Evolutionary conservation across 495 filamentous ascomycete species (phyloP).

Genomic region (Cenococcum geophilum): DNA sequence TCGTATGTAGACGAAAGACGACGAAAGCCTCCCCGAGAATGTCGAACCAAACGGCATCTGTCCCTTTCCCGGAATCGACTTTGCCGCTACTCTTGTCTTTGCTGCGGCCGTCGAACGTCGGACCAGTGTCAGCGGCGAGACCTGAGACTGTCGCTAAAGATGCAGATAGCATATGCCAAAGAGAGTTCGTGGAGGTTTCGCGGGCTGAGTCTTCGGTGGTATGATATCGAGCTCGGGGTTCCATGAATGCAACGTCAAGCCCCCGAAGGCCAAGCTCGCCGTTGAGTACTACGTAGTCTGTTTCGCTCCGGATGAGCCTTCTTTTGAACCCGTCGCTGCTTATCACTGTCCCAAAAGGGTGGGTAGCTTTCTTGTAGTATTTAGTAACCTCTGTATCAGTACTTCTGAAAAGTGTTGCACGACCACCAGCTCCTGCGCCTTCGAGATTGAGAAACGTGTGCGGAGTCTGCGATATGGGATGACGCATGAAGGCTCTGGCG

Average conservation of each 20-base stretch:
- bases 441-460: slow-evolving; percentile 92
- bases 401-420: slow-evolving; percentile 77
- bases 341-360: slow-evolving; percentile 80
- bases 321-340: slow-evolving; percentile 75
- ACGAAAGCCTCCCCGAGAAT: slow-evolving; percentile 77
- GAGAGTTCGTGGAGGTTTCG: slow-evolving; percentile 56
- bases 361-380: slow-evolving; percentile 60
- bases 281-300: slow-evolving; percentile 83
- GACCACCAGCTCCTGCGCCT: slow-evolving; percentile 87
- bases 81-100: slow-evolving; percentile 51
- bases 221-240: slow-evolving; percentile 82
- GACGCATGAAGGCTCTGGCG: slow-evolving; percentile 75
- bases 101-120: slow-evolving; percentile 56
- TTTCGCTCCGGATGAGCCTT: slow-evolving; percentile 72
- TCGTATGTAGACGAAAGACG: slow-evolving; percentile 67
- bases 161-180: slow-evolving; percentile 92
- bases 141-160: slow-evolving; percentile 64
- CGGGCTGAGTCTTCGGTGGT: slow-evolving; percentile 80
- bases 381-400: slow-evolving; percentile 82
- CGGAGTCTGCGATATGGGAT: slow-evolving; percentile 68
- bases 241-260: slow-evolving; percentile 85
- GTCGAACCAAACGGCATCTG: slow-evolving; percentile 86
- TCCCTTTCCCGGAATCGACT: slow-evolving; percentile 62
- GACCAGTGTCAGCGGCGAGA: slow-evolving; percentile 63
- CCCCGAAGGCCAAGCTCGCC: slow-evolving; percentile 77